A percentile compares a stretch with the other conserved stretches of the same genome.
Evolutionary conservation across 306 rosid species (phyloP).

Genomic region (Casuarina glauca): DNA sequence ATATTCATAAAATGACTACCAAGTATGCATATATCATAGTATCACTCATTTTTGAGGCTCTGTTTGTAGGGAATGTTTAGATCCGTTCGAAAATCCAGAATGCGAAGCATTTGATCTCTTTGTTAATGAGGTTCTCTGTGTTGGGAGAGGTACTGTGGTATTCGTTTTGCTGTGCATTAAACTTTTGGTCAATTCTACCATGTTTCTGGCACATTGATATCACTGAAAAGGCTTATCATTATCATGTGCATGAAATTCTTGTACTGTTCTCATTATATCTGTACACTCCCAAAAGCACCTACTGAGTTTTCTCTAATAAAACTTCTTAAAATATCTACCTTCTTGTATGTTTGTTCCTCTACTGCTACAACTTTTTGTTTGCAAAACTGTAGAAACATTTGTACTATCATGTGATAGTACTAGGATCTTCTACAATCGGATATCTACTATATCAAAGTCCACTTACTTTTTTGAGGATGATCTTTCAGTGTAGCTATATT

Average conservation of each 20-base stretch:
- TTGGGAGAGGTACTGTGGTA: slow-evolving; percentile 65
- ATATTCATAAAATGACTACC: neutral
- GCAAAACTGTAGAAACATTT: neutral
- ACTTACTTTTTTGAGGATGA: neutral
- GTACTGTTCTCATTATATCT: neutral
- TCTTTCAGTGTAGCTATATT: neutral
- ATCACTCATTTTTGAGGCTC: slow-evolving; percentile 1
- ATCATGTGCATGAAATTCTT: neutral
- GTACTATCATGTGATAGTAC: neutral
- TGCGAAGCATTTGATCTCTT: slow-evolving; percentile 90
- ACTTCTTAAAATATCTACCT: neutral
- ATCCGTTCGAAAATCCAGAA: slow-evolving; percentile 87
- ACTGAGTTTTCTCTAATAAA: neutral
- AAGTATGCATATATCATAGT: neutral
- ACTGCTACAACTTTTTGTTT: neutral
- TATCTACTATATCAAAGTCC: neutral
- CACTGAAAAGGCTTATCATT: neutral
- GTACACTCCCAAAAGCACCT: neutral
- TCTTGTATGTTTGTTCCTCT: neutral
- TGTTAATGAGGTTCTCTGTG: slow-evolving; percentile 74
- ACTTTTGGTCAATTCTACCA: neutral
- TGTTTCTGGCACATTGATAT: neutral
- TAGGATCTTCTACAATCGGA: neutral
- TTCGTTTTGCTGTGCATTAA: neutral
- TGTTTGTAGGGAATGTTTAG: slow-evolving; percentile 73